These are phyloP conservation scores for Microstroma glucosiphilum DNA, from an alignment of 1,284 basidiomycete genomes.

Conservation along the genomic window DNA sequence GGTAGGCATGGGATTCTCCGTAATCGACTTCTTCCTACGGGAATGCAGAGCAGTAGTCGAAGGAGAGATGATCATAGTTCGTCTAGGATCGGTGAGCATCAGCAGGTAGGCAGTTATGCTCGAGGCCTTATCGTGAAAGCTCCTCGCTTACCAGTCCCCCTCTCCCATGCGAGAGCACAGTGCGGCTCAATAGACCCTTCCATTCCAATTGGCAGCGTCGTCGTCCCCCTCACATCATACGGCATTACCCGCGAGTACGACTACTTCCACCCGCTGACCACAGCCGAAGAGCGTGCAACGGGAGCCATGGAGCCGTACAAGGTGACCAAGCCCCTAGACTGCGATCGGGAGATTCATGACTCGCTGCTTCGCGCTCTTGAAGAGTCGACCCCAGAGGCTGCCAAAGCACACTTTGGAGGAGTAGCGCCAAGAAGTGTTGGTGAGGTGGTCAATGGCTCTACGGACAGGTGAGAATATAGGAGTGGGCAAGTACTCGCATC, in stretches of 20 bases:
- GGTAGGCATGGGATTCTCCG: constrained; percentile 67
- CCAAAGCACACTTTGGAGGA: constrained; percentile 16
- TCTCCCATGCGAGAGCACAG: no score
- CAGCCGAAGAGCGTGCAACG: constrained; percentile 18
- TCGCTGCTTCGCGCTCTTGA: constrained; percentile 32
- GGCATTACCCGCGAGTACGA: constrained; percentile 69
- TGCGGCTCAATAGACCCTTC: constrained; percentile 66
- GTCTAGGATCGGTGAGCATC: constrained; percentile 17
- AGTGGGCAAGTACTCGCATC: background rate
- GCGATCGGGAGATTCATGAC: constrained; percentile 58
- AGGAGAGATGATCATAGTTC: constrained; percentile 66
- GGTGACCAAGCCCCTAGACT: constrained; percentile 63
- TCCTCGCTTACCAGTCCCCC: no score
- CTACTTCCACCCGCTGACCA: constrained; percentile 53
- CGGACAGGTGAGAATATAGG: constrained; percentile 21
- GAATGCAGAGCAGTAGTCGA: constrained; percentile 69
- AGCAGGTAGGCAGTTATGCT: no score
- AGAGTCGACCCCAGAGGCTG: constrained; percentile 9
- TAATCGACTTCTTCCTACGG: constrained; percentile 74
- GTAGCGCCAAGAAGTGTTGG: constrained; percentile 23
- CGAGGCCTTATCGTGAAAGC: no score
- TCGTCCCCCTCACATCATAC: constrained; percentile 64
- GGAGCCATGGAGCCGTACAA: constrained; percentile 57
- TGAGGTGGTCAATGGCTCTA: constrained; percentile 26
- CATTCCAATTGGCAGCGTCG: constrained; percentile 66